Evolutionary conservation across 257 asterid genomes (phyloP), one percentile per base, ranked within the genome.

Genomic region (Marsdenia floribunda): DNA sequence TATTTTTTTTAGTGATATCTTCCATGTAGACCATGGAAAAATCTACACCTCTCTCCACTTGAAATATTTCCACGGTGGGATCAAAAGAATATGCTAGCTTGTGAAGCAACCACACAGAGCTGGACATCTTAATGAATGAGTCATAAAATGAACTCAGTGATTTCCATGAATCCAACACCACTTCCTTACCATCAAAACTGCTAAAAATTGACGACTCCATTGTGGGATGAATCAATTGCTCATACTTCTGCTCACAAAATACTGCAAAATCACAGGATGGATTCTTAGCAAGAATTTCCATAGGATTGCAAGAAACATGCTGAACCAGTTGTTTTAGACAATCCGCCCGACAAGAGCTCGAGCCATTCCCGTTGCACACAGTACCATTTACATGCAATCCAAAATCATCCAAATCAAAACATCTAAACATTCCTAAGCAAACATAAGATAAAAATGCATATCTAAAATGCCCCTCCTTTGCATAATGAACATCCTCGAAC

Each of bases 21-120:
- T 95, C 98, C 97, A 83, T 92, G 83, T 92, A 91, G 29, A 92
- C 92, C 85, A 89, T 80, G 3, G 97, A 90, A 74, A 87, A 92
- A 65, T 88, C 96, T 0, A 72, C 93, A 33, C 96, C 97, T 78
- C 82, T 87, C 84, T 88, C 93, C 49, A 95, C 96, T 80, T 85
- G 98, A 83, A 95, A 95, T 80, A 95, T 89, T 89, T 92, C 91
- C 65, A 91, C 94, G 1, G 71, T 73, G 0, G 98, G 98, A 75
- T 80, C 80, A 74, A 92, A 92, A 0, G 92, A 90, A 78, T 82
- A 85, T 0, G 96, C 97, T 81, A 95, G 69, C 87, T 90, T 90
- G 81, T 95, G 98, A 61, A 92, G 94, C 81, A 89, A 82, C 99
- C 99, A 95, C 68, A 90, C 77, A 0, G 99, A 87, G 88, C 98